Evolutionary conservation across 2,329 filamentous ascomycete genomes (phyloP), one percentile per base, ranked within the genome.

Genomic region (Aspergillus cejpii): DNA sequence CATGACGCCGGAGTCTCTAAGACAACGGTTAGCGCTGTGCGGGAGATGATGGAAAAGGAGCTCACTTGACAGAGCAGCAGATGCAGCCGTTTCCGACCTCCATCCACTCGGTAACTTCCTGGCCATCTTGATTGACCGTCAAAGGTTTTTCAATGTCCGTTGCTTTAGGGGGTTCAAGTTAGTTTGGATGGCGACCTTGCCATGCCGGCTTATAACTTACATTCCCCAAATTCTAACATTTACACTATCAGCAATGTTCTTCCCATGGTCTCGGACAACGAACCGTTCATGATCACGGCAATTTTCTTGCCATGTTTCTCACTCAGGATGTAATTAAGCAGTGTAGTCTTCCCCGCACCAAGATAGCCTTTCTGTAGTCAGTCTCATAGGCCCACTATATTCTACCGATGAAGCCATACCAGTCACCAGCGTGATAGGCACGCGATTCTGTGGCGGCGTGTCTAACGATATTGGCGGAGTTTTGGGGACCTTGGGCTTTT

Each of bases 271-370:
- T 15, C 40, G 29, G 15, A n/a, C 21, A 28, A 75, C 65, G 62
- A 60, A 70, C 87, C 89, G 67, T 98, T 98, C 73, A 98, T 80
- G 45, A 98, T 97, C 11, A 98, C 92, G 8, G 92, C 92, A 65
- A 98, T 92, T 61, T 89, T 95, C 75, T 97, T 97, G 65, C 91
- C 91, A 75, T 98, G 92, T 49, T 91, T 84, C 46, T 90, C 89
- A 21, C 85, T 94, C 41, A 98, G 74, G 50, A 98, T 97, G 65
- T 97, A 95, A 66, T 98, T 97, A 47, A 98, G 74, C 23, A 97
- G 70, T 0, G 91, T 97, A 0, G 91, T 97, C 69, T 98, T 98
- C 14, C 92, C 92, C 6, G 92, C 88, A 14, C 92, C 92, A 3
- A 98, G 78, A 61, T 98, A 98, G 3, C 92, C 88, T 92, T 19